These are phyloP conservation scores for Mucor irregularis DNA, from an alignment of 371 early-diverging fungal genomes.

Conservation along the genomic window DNA sequence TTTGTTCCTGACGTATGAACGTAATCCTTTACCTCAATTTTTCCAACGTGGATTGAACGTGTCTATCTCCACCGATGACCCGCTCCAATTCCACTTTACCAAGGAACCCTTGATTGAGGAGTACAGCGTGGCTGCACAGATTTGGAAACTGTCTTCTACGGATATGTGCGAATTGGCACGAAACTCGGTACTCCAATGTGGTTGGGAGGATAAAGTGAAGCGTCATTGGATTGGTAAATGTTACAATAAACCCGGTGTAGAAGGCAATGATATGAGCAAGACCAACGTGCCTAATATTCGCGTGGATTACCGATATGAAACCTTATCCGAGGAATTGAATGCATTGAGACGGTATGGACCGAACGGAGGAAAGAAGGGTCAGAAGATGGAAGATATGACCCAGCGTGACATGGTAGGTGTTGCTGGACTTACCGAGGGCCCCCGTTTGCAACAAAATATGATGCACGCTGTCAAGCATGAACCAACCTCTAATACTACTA, in stretches of 20 bases:
- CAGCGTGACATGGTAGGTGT: constrained; percentile 32
- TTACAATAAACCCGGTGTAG: constrained; percentile 77
- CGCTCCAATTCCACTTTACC: constrained; percentile 98
- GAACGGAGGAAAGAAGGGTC: not conserved
- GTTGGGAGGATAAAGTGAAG: constrained; percentile 91
- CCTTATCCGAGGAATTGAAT: constrained; percentile 81
- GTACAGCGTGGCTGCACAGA: constrained; percentile 97
- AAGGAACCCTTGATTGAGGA: constrained; percentile 99
- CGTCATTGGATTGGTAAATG: constrained; percentile 91
- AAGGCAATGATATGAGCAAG: constrained; percentile 89
- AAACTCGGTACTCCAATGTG: constrained; percentile 94
- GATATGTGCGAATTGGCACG: constrained; percentile 99
- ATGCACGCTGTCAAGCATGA: constrained; percentile 10
- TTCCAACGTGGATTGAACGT: constrained; percentile 97
- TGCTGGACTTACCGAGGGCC: constrained; percentile 22
- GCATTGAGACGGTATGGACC: constrained; percentile 41
- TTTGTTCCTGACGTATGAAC: constrained; percentile 93
- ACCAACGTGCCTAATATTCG: constrained; percentile 97
- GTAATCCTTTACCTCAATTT: constrained; percentile 94
- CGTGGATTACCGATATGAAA: constrained; percentile 82
- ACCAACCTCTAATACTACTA: not conserved
- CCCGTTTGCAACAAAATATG: constrained; percentile 25
- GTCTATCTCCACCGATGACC: constrained; percentile 97
- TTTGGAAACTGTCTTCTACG: constrained; percentile 92
- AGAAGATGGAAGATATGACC: not conserved